Conservation (phyloP, 2,329 filamentous ascomycete species). For the Trichoderma atroviride region DNA sequence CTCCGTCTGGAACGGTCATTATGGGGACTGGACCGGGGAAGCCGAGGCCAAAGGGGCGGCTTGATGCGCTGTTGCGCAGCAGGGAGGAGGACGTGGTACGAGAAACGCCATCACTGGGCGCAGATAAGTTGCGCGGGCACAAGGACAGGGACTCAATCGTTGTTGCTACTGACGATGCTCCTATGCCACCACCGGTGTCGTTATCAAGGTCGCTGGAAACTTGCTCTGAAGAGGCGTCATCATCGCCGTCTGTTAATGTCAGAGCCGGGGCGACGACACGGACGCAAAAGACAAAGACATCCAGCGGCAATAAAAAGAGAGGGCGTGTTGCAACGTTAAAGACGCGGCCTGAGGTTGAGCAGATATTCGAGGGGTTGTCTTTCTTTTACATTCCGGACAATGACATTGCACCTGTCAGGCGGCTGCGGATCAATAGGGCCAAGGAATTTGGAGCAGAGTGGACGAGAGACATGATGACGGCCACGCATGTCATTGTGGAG, state of each 20-base stretch:
- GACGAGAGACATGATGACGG: constrained; percentile 58
- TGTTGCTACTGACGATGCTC: constrained; percentile 5
- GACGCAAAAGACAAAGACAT: constrained; percentile 31
- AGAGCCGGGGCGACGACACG: constrained; percentile 24
- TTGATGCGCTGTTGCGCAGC: constrained; percentile 30
- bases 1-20: constrained; percentile 30
- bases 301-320: constrained; percentile 38
- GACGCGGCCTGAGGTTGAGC: constrained; percentile 53
- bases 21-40: constrained; percentile 30
- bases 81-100: constrained; percentile 20
- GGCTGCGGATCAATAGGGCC: constrained; percentile 72
- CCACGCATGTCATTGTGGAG: constrained; percentile 83
- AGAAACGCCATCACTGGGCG: constrained; percentile 9
- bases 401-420: constrained; percentile 67
- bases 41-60: constrained; percentile 31
- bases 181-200: not conserved
- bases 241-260: constrained; percentile 17
- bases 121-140: not conserved
- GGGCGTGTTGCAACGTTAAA: constrained; percentile 50
- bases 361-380: constrained; percentile 62
- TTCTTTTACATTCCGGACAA: constrained; percentile 84
- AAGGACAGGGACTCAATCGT: not conserved
- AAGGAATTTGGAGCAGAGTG: constrained; percentile 75
- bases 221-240: not conserved
- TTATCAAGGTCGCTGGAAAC: not conserved